Percentiles rank a stretch among this genome's conserved stretches.
phyloP scores from a whole-genome alignment of 1,139 yeast species.

The Blastobotrys ciferrii region DNA sequence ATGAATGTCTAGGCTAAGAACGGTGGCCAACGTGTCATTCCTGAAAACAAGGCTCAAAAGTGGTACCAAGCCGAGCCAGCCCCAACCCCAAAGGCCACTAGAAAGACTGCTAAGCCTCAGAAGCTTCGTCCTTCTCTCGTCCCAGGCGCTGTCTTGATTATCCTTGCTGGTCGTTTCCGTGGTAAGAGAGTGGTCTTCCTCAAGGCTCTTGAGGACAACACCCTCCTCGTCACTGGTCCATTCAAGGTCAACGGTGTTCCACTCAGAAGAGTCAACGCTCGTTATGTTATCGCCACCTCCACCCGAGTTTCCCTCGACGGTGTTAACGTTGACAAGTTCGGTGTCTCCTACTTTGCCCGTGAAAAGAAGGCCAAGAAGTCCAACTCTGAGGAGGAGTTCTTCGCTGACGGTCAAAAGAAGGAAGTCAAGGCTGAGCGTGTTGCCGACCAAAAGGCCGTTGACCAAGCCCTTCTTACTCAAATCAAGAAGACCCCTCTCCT shows the following conservation, averaged over 20 bases:
- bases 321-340: conserved; percentile 88
- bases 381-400: conserved; percentile 94
- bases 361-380: conserved; percentile 79
- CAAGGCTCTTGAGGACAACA: conserved; percentile 98
- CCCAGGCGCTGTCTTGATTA: conserved; percentile 97
- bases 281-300: conserved; percentile 99
- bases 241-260: conserved; percentile 99
- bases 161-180: conserved; percentile 99
- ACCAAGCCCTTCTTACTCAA: conserved; percentile 88
- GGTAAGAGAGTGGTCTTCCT: conserved; percentile 99
- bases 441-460: conserved; percentile 97
- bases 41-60: conserved; percentile 69
- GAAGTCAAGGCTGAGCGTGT: conserved; percentile 92
- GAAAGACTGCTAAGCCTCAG: conserved; percentile 88
- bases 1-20: conserved; percentile 31
- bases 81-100: conserved; percentile 63
- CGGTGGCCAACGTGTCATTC: conserved; percentile 36
- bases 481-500: conserved; percentile 98
- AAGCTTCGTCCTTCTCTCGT: conserved; percentile 95
- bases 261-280: conserved; percentile 97
- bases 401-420: conserved; percentile 84
- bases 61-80: conserved; percentile 90
- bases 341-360: conserved; percentile 95
- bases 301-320: conserved; percentile 79
- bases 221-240: conserved; percentile 97